phyloP scores from a whole-genome alignment of 805 yeast species.

The Starmerella khaoyaiensis region DNA sequence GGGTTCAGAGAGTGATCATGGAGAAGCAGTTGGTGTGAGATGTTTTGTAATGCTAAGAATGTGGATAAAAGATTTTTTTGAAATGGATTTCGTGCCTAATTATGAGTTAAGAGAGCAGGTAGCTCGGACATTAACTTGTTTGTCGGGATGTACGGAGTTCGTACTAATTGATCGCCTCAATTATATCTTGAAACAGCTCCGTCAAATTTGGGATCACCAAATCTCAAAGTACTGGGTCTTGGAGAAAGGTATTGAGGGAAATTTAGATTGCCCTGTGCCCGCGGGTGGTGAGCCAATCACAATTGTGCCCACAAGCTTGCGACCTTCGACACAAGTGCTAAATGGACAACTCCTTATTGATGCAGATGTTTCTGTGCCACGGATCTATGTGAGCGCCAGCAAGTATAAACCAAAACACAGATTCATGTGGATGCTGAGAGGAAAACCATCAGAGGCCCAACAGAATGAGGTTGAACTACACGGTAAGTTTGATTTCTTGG shows the following conservation, averaged over 20 bases:
- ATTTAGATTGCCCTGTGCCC: constrained; percentile 21
- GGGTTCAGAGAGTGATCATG: constrained; percentile 30
- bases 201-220: constrained; percentile 37
- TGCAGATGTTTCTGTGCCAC: constrained; percentile 19
- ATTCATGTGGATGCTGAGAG: constrained; percentile 9
- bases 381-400: constrained; percentile 16
- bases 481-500: constrained; percentile 25
- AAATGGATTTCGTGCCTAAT: constrained; percentile 62
- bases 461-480: constrained; percentile 16
- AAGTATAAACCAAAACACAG: constrained; percentile 9
- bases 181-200: constrained; percentile 35
- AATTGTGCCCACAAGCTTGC: background rate
- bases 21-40: constrained; percentile 58
- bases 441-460: background rate
- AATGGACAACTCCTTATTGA: constrained; percentile 24
- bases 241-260: constrained; percentile 10
- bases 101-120: constrained; percentile 32
- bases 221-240: constrained; percentile 28
- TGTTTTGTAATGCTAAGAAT: constrained; percentile 79
- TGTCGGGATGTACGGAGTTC: constrained; percentile 23
- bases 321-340: constrained; percentile 12
- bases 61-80: constrained; percentile 79
- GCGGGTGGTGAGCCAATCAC: constrained; percentile 26
- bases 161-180: constrained; percentile 20
- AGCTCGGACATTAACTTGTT: constrained; percentile 11